phyloP scores from a whole-genome alignment of 306 rosid genomes.

The Senna siamea region DNA sequence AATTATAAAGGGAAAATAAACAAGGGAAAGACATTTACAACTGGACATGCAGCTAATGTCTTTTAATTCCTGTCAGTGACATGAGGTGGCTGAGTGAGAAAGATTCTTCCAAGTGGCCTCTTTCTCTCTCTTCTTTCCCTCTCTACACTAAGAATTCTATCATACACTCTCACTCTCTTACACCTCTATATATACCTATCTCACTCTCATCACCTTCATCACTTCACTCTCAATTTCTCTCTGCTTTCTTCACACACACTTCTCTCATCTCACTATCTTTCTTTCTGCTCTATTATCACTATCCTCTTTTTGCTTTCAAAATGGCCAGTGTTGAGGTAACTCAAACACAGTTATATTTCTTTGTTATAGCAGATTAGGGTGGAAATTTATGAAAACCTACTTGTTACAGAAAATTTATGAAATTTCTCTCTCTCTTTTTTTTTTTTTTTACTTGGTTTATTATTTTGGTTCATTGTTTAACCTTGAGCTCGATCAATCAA shows the following conservation, averaged over 20 bases:
- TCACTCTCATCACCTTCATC: constrained; percentile 40
- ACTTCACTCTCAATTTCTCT: constrained; percentile 32
- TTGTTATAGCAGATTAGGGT: too few species aligned
- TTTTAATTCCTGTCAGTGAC: constrained; percentile 59
- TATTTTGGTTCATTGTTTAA: not conserved
- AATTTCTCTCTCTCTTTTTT: not conserved
- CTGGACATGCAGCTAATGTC: constrained; percentile 46
- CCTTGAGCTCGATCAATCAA: constrained; percentile 12
- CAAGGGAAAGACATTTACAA: constrained; percentile 48
- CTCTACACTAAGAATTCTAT: constrained; percentile 7
- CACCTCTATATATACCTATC: constrained; percentile 68
- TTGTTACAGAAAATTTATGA: not conserved
- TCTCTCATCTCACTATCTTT: not conserved
- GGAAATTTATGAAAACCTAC: too few species aligned
- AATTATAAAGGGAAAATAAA: not conserved
- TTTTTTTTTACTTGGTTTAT: not conserved
- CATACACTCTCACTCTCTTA: not conserved
- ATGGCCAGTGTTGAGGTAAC: constrained; percentile 96
- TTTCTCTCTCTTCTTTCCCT: not conserved
- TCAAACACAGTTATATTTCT: constrained; percentile 31
- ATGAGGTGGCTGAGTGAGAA: constrained; percentile 55
- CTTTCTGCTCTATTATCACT: constrained; percentile 18
- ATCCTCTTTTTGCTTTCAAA: constrained; percentile 41
- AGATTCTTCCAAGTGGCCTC: constrained; percentile 58
- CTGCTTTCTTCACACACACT: constrained; percentile 18